Conservation (phyloP, 73 alveolate species). For the Paramecium sexaurelia region DNA sequence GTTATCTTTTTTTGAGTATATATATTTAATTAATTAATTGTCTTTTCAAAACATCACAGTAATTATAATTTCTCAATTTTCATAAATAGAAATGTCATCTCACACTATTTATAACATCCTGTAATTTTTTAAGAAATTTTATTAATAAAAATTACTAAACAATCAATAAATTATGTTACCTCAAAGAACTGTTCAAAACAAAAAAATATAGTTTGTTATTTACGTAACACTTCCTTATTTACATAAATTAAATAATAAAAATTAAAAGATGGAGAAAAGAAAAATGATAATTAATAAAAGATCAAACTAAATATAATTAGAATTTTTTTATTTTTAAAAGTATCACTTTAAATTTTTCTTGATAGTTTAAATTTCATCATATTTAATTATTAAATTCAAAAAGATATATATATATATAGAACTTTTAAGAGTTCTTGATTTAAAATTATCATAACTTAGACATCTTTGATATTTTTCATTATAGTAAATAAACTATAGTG, state of each 20-base stretch:
- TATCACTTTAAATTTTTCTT: too few species aligned
- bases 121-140: background rate
- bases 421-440: too few species aligned
- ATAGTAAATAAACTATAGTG: too few species aligned
- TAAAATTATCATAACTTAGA: too few species aligned
- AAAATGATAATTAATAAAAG: background rate
- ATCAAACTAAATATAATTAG: background rate
- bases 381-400: too few species aligned
- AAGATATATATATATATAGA: too few species aligned
- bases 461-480: too few species aligned
- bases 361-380: too few species aligned
- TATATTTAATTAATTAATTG: background rate
- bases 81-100: background rate
- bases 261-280: background rate
- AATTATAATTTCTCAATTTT: background rate
- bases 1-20: conserved; percentile 13
- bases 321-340: too few species aligned
- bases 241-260: background rate
- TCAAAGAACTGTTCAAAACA: background rate
- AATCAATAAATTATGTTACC: background rate
- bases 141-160: background rate
- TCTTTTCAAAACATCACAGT: background rate
- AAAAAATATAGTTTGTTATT: background rate
- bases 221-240: background rate
- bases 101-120: background rate